Conservation (phyloP, 768 basidiomycete species). For the Lactarius quietus region DNA sequence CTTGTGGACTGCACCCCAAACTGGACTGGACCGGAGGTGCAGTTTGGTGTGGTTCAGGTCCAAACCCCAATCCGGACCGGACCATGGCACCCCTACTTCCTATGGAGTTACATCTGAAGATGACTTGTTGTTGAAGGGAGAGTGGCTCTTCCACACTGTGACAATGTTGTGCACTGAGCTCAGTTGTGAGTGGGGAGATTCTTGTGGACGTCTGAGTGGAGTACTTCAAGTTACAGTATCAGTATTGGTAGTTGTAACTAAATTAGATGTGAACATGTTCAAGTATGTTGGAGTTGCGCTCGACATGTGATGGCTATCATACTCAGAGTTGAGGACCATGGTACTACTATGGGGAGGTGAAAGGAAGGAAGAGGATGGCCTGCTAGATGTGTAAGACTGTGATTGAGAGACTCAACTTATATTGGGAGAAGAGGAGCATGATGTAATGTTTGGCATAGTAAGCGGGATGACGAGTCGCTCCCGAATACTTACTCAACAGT, state of each 20-base stretch:
- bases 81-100: too few relatives aligned
- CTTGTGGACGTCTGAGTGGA: slow-evolving; percentile 57
- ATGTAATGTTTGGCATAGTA: too few relatives aligned
- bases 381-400: slow-evolving; percentile 25
- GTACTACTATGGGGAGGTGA: slow-evolving; percentile 42
- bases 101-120: slow-evolving; percentile 14
- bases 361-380: slow-evolving; percentile 38
- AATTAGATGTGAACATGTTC: slow-evolving; percentile 41
- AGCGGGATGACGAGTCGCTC: too few relatives aligned
- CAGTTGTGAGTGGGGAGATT: slow-evolving; percentile 65
- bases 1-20: too few relatives aligned
- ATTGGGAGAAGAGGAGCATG: slow-evolving; percentile 47
- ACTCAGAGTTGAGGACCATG: slow-evolving; percentile 32
- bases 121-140: slow-evolving; percentile 38
- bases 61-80: too few relatives aligned
- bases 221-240: slow-evolving; percentile 38
- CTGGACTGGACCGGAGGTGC: too few relatives aligned
- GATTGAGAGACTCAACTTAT: slow-evolving; percentile 41
- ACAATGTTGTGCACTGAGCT: slow-evolving; percentile 76
- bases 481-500: too few relatives aligned
- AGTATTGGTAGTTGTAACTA: slow-evolving; percentile 37
- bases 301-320: slow-evolving; percentile 33
- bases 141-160: slow-evolving; percentile 75
- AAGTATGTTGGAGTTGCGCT: slow-evolving; percentile 32
- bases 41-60: too few relatives aligned